These are phyloP conservation scores for Hortiboletus flavorubellus DNA, from an alignment of 768 basidiomycete species.

Conservation along the genomic window DNA sequence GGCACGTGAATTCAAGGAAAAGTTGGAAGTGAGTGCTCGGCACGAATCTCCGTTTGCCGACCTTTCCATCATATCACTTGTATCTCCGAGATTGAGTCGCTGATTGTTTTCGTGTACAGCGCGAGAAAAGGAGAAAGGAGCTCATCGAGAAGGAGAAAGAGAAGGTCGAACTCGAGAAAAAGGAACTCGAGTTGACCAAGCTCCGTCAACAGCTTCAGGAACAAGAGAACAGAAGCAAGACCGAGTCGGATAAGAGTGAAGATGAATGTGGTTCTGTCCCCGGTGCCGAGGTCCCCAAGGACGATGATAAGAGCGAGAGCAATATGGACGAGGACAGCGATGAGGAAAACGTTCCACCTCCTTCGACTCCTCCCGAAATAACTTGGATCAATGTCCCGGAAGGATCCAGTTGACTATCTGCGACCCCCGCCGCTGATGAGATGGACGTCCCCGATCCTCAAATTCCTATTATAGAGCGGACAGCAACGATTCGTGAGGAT, in stretches of 20 bases:
- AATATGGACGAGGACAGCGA: conserved; percentile 41
- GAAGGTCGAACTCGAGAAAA: conserved; percentile 63
- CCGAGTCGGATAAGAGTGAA: conserved; percentile 44
- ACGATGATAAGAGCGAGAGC: conserved; percentile 33
- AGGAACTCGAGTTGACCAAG: conserved; percentile 55
- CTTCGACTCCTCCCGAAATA: conserved; percentile 28
- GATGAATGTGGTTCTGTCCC: conserved; percentile 23
- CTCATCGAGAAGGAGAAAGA: conserved; percentile 48
- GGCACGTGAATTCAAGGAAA: conserved; percentile 63
- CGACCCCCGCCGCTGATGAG: conserved; percentile 16
- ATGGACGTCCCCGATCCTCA: conserved; percentile 14
- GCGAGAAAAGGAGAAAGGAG: conserved; percentile 45
- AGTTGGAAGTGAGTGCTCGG: conserved; percentile 53
- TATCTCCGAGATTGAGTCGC: not conserved
- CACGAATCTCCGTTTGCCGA: conserved; percentile 14
- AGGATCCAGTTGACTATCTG: conserved; percentile 33
- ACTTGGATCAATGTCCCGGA: conserved; percentile 27
- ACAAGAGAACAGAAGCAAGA: conserved; percentile 50
- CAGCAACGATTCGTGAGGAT: conserved; percentile 19
- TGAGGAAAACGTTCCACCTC: conserved; percentile 38
- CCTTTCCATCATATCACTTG: conserved; percentile 14
- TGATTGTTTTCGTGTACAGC: conserved; percentile 27
- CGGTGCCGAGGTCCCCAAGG: conserved; percentile 14
- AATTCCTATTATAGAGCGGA: conserved; percentile 27
- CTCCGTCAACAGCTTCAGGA: conserved; percentile 50